Evolutionary conservation across 2,329 filamentous ascomycete genomes (phyloP).

Genomic region (Penicillium sp.): DNA sequence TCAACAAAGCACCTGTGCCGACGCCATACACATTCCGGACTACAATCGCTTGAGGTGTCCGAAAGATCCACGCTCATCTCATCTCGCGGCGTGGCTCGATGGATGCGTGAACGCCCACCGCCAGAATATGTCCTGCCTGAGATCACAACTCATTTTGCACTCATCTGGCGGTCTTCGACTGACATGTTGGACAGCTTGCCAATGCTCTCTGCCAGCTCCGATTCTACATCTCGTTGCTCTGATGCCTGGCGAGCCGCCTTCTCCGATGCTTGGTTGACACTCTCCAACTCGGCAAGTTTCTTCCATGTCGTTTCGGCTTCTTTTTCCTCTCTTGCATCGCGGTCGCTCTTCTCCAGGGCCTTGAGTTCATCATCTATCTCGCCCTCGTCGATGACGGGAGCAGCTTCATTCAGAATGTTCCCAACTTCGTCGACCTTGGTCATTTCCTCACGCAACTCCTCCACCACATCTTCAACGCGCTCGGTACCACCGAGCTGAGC

Average conservation of each 20-base stretch:
- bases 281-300: slow-evolving; percentile 47
- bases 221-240: slow-evolving; percentile 25
- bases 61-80: no score
- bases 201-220: slow-evolving; percentile 36
- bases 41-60: no score
- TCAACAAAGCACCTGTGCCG: no score
- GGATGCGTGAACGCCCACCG: no score
- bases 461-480: slow-evolving; percentile 68
- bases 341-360: slow-evolving; percentile 60
- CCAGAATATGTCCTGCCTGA: no score
- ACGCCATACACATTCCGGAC: no score
- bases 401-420: slow-evolving; percentile 64
- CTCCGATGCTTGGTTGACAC: slow-evolving; percentile 39
- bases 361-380: slow-evolving; percentile 87
- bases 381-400: slow-evolving; percentile 60
- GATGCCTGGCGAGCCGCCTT: slow-evolving; percentile 34
- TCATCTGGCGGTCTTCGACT: slow-evolving; percentile 31
- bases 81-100: no score
- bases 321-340: slow-evolving; percentile 44
- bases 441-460: slow-evolving; percentile 73
- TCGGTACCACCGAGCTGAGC: slow-evolving; percentile 69
- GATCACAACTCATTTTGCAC: slow-evolving; percentile 20
- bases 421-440: slow-evolving; percentile 74
- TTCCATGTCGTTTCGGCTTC: slow-evolving; percentile 46
- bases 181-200: slow-evolving; percentile 40